Evolutionary conservation across 2,329 filamentous ascomycete species (phyloP), one percentile per base, ranked within the genome.

Genomic region (Aspergillus ochraceus): DNA sequence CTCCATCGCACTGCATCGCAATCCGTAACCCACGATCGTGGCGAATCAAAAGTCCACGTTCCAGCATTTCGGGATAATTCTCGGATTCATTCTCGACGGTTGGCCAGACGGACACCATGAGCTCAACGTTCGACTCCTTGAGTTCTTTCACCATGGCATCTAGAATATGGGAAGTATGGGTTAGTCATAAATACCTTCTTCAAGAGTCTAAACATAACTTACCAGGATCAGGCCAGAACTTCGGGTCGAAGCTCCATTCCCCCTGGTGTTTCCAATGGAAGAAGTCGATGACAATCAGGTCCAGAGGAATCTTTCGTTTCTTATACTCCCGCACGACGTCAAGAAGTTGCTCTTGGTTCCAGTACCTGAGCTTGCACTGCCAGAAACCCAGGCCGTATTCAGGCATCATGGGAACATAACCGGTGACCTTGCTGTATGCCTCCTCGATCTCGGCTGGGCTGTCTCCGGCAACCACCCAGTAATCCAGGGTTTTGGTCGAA

Each of bases 61-160:
- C 83, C 0, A 87, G 73, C 85, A 89, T 88, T 62, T 88, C 82
- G 0, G 79, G 65, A 66, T 83, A 89, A 68, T 88, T 88, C 47
- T 86, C 83, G 0, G 83, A 86, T 2, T 71, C 68, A 12, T 78
- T 80, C 55, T 89, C 85, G 1, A 90, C 86, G 0, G 86, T 89
- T 0, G 87, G 87, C 87, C 88, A 90, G 64, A 90, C 83, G 0
- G 86, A 88, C 0, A 90, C 85, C 86, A 90, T 89, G 3, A 89
- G 78, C 66, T 90, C 86, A 50, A 89, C 82, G 0, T 80, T 78
- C 60, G 90, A 71, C 0, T 80, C 77, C 47, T 83, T 78, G 1
- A 89, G 78, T 69, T 89, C 87, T 45, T 78, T 75, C 22, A 89
- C 77, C 87, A 90, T 90, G 3, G 84, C 84, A 50, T 85, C 85